A percentile compares a stretch with the other conserved stretches of the same genome.
Evolutionary conservation across 2,329 filamentous ascomycete species (phyloP).

Genomic region (Trichoderma pleuroti): DNA sequence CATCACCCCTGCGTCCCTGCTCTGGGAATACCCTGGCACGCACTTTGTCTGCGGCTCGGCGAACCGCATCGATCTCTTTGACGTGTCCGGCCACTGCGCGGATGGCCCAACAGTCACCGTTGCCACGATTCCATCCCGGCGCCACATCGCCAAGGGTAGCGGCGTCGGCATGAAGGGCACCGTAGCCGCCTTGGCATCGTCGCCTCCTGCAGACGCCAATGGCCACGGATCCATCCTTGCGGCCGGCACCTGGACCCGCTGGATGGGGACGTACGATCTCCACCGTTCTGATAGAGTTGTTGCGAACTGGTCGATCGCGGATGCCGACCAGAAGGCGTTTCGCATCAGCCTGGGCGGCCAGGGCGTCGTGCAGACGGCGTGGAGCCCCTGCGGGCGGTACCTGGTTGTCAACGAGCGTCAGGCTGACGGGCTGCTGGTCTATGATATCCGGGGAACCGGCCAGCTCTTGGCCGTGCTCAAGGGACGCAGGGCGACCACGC

Average conservation of each 20-base stretch:
- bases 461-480: conserved; percentile 52
- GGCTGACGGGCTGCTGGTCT: conserved; percentile 54
- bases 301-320: conserved; percentile 58
- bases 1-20: conserved; percentile 53
- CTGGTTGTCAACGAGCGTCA: conserved; percentile 60
- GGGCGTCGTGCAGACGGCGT: conserved; percentile 58
- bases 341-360: conserved; percentile 50
- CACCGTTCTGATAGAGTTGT: conserved; percentile 50
- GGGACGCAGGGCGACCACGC: conserved; percentile 48
- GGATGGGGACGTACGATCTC: conserved; percentile 62
- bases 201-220: conserved; percentile 35
- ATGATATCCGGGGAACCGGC: conserved; percentile 59
- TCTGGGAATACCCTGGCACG: conserved; percentile 54
- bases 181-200: conserved; percentile 53
- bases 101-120: conserved; percentile 51
- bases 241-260: conserved; percentile 62
- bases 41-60: conserved; percentile 60
- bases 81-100: conserved; percentile 50
- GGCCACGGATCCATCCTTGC: conserved; percentile 43
- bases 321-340: conserved; percentile 44
- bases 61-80: conserved; percentile 59
- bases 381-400: conserved; percentile 63
- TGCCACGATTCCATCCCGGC: conserved; percentile 58
- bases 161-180: conserved; percentile 63
- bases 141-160: conserved; percentile 56